Evolutionary conservation across 495 filamentous ascomycete genomes (phyloP).

Genomic region (Podospora pseudoanserina): DNA sequence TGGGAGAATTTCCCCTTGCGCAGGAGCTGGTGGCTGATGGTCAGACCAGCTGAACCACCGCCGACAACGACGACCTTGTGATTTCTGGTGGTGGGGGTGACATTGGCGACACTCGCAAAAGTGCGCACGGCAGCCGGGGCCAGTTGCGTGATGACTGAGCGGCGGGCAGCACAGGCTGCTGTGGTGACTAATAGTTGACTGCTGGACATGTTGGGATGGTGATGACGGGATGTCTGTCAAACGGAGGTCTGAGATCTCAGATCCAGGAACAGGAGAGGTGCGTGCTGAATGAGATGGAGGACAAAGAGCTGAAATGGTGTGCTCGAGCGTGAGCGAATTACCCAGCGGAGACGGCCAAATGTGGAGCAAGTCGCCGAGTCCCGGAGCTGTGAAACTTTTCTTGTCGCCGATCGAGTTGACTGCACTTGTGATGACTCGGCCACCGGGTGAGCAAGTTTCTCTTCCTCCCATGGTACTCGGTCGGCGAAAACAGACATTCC

Average conservation of each 20-base stretch:
- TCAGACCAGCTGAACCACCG: conserved; percentile 59
- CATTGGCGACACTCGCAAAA: conserved; percentile 40
- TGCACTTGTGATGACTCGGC: background rate
- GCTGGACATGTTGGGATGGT: conserved; percentile 12
- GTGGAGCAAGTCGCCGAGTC: conserved; percentile 3
- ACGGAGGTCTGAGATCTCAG: background rate
- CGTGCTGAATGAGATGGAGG: background rate
- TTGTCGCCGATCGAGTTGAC: no score
- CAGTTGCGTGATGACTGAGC: background rate
- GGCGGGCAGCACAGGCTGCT: background rate
- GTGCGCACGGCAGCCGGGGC: conserved; percentile 12
- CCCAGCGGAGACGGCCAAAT: background rate
- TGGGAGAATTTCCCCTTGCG: conserved; percentile 50
- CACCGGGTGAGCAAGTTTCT: background rate
- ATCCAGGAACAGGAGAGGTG: background rate
- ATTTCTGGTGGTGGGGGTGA: conserved; percentile 31
- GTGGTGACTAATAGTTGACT: conserved; percentile 13
- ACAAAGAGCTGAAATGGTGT: conserved; percentile 1
- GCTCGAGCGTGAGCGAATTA: conserved; percentile 5
- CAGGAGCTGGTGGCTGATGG: conserved; percentile 62
- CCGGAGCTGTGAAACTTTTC: background rate
- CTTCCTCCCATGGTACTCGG: background rate
- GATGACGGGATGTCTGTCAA: background rate
- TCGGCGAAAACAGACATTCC: background rate
- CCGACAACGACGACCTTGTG: conserved; percentile 65